Percentiles rank a stretch among this genome's conserved stretches.
Evolutionary conservation across 108 stramenopile genomes (phyloP).

Genomic region (Cyclotella kingstonii): DNA sequence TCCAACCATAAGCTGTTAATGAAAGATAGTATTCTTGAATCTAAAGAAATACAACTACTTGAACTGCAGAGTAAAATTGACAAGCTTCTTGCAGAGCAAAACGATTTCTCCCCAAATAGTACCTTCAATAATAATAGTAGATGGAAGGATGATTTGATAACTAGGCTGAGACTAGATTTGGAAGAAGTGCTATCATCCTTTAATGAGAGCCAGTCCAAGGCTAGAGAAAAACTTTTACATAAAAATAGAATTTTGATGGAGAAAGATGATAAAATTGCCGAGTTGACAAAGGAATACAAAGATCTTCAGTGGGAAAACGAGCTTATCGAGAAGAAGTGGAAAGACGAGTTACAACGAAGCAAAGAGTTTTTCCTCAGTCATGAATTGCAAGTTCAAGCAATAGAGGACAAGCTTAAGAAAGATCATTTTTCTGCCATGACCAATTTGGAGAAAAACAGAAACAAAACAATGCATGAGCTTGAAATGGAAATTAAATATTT

Average conservation of each 20-base stretch:
- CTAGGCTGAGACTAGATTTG: slow-evolving; percentile 1
- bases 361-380: slow-evolving; percentile 17
- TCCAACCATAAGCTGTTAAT: slow-evolving; percentile 10
- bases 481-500: slow-evolving; percentile 29
- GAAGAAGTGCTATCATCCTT: background rate
- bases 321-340: slow-evolving; percentile 6
- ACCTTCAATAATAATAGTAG: no score
- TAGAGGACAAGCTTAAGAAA: slow-evolving; percentile 30
- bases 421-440: slow-evolving; percentile 22
- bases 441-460: slow-evolving; percentile 37
- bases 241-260: slow-evolving; percentile 38
- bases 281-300: slow-evolving; percentile 17
- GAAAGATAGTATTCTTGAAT: no score
- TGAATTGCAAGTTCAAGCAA: slow-evolving; percentile 29
- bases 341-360: slow-evolving; percentile 17
- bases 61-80: no score
- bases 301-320: slow-evolving; percentile 38
- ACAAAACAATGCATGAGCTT: slow-evolving; percentile 30
- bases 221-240: slow-evolving; percentile 28
- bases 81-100: no score
- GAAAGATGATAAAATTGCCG: slow-evolving; percentile 27
- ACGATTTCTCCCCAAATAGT: no score
- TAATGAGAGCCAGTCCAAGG: slow-evolving; percentile 23
- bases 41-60: no score
- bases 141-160: no score